Conservation (phyloP, 805 yeast genomes). For the Nakazawaea siamensis region DNA sequence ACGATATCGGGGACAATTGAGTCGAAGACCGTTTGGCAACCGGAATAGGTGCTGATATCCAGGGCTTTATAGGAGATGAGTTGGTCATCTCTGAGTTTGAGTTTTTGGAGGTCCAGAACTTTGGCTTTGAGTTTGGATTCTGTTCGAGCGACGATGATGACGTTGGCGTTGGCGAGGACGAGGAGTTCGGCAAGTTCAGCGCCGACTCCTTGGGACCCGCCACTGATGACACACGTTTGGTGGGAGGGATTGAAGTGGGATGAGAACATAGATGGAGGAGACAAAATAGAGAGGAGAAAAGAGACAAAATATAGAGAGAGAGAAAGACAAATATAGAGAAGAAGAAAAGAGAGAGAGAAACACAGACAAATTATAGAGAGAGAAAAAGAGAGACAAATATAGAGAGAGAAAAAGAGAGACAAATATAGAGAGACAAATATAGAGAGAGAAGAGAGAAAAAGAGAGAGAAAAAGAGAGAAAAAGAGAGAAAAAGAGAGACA, state of each 20-base stretch:
- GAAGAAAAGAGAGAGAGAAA: neutral
- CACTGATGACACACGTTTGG: conserved; percentile 67
- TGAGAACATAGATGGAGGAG: no score
- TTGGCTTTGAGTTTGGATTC: conserved; percentile 40
- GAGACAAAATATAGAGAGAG: neutral
- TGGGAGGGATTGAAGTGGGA: conserved; percentile 31
- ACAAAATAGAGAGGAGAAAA: no score
- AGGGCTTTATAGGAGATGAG: conserved; percentile 40
- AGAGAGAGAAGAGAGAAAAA: no score
- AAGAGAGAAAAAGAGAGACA: neutral
- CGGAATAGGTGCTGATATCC: conserved; percentile 54
- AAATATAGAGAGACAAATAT: no score
- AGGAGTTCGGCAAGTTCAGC: conserved; percentile 61
- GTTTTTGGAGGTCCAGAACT: conserved; percentile 14
- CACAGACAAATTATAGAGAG: neutral
- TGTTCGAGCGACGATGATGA: conserved; percentile 74
- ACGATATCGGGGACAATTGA: conserved; percentile 58
- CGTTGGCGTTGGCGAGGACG: conserved; percentile 47
- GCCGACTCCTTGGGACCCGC: conserved; percentile 94
- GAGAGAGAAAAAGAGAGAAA: neutral
- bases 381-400: neutral
- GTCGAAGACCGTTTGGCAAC: conserved; percentile 37
- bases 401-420: no score
- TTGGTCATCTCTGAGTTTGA: conserved; percentile 15
- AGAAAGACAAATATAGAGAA: neutral